Evolutionary conservation across 2,329 filamentous ascomycete genomes (phyloP).

Genomic region (Paracamarosporium sp.): DNA sequence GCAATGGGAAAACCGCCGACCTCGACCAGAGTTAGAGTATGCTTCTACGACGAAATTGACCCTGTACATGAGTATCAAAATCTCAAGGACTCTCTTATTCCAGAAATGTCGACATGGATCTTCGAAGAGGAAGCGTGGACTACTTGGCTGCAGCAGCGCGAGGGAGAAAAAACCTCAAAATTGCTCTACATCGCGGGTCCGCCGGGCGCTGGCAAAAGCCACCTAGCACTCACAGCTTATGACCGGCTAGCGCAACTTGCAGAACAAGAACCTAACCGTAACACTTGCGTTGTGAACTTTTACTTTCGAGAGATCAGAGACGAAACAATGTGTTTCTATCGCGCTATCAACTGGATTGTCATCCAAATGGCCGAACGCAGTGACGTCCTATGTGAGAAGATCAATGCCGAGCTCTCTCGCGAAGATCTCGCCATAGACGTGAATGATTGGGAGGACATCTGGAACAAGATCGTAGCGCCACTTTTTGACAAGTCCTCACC

Average conservation of each 20-base stretch:
- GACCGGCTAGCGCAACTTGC: conserved; percentile 1
- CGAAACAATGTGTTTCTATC: conserved; percentile 2
- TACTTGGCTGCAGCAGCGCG: not conserved
- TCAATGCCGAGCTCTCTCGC: conserved; percentile 1
- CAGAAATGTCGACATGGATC: conserved; percentile 4
- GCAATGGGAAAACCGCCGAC: conserved; percentile 3
- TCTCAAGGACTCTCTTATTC: not conserved
- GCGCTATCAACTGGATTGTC: not conserved
- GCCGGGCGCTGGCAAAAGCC: conserved; percentile 2
- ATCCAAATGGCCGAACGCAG: conserved; percentile 1
- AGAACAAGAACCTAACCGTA: not conserved
- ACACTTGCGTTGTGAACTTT: conserved; percentile 1
- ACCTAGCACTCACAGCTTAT: not conserved
- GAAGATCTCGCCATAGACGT: not conserved
- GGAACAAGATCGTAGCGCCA: not conserved
- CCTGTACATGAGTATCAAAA: not conserved
- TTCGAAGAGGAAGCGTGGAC: conserved; percentile 1
- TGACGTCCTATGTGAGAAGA: not conserved
- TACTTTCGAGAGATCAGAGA: conserved; percentile 4
- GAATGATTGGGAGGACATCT: conserved; percentile 2
- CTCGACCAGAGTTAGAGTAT: not conserved
- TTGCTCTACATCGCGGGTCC: not conserved
- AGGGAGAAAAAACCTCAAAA: not conserved
- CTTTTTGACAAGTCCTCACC: not conserved
- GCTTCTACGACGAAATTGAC: conserved; percentile 4